Conservation (phyloP, 164 flowering plant genomes). For the Tinospora cordifolia region DNA sequence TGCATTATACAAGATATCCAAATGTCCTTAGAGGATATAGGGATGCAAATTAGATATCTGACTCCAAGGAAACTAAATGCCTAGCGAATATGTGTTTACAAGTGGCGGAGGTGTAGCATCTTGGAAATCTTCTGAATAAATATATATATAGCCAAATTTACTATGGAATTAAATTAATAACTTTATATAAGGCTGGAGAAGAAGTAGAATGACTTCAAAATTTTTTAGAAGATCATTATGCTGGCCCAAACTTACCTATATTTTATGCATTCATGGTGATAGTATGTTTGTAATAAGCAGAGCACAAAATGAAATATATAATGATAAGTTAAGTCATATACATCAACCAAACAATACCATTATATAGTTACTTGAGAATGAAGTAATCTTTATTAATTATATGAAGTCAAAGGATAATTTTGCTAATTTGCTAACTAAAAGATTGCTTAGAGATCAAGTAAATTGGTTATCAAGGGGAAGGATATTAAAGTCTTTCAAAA, state of each 20-base stretch:
- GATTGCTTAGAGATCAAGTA: conserved; percentile 1
- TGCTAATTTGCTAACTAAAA: background rate
- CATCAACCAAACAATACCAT: background rate
- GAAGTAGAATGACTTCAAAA: background rate
- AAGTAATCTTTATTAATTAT: background rate
- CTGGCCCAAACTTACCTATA: background rate
- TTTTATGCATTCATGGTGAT: background rate
- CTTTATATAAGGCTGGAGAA: background rate
- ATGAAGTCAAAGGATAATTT: too few species aligned
- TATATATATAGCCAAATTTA: too few species aligned
- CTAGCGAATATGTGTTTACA: too few species aligned
- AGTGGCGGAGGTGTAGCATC: background rate
- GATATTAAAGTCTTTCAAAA: background rate
- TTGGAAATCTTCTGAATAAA: background rate
- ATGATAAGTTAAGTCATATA: background rate
- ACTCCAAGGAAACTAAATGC: background rate
- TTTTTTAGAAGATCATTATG: background rate
- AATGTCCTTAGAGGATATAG: background rate
- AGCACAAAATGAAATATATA: background rate
- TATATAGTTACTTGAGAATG: background rate
- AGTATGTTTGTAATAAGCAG: background rate
- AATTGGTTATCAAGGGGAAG: background rate
- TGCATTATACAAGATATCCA: background rate
- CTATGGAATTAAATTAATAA: background rate
- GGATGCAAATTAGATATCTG: background rate